Percentiles rank a stretch among this genome's conserved stretches.
These are phyloP conservation scores for Tuber melanosporum DNA, from an alignment of 495 filamentous ascomycete species.

Conservation along the genomic window DNA sequence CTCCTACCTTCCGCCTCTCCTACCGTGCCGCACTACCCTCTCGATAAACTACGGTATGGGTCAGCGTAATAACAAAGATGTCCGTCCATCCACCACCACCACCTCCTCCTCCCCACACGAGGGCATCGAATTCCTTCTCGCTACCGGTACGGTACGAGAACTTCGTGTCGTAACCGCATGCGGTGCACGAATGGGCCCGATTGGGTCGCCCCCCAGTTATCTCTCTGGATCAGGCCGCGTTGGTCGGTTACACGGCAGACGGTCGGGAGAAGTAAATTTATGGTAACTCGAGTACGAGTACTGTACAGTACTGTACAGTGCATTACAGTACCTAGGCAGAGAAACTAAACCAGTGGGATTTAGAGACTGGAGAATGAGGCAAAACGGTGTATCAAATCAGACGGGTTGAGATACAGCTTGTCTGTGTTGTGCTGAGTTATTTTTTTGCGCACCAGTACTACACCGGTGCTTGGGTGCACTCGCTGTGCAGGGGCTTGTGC, in stretches of 20 bases:
- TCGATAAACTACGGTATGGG: neutral
- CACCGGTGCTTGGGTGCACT: neutral
- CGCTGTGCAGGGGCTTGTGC: neutral
- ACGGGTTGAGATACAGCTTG: neutral
- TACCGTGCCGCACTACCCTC: neutral
- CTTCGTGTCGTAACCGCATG: neutral
- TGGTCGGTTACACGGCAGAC: neutral
- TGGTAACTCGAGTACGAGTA: neutral
- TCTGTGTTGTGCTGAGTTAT: neutral
- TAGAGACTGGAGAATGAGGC: neutral
- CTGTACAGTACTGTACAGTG: too few species aligned
- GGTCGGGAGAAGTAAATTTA: neutral
- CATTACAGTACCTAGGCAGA: neutral
- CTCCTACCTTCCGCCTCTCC: neutral
- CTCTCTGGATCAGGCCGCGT: neutral
- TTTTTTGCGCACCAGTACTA: neutral
- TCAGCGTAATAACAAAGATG: neutral
- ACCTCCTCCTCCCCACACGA: neutral
- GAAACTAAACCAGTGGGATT: neutral
- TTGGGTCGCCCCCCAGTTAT: slow-evolving; percentile 4
- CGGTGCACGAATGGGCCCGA: neutral
- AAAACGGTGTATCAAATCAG: neutral
- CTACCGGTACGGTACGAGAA: neutral
- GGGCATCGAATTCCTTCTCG: neutral
- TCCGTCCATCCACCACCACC: neutral